phyloP scores from a whole-genome alignment of 2,329 filamentous ascomycete species.

The Colletotrichum paranaense region DNA sequence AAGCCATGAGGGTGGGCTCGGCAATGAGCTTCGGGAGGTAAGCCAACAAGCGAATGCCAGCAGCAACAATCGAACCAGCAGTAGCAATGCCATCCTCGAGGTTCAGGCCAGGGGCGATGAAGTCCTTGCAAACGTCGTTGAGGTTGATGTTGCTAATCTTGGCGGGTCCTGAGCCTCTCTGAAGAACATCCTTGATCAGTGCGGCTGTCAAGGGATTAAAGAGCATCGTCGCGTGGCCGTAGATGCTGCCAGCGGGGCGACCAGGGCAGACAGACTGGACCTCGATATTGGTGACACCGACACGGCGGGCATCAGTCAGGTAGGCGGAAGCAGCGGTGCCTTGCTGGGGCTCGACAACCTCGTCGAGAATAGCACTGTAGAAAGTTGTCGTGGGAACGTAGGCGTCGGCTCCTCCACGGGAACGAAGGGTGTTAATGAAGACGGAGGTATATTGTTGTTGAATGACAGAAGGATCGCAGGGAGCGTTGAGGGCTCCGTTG shows the following conservation, averaged over 20 bases:
- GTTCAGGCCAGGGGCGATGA: slow-evolving; percentile 16
- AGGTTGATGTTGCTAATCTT: slow-evolving; percentile 8
- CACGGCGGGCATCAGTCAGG: slow-evolving; percentile 51
- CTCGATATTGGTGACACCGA: slow-evolving; percentile 62
- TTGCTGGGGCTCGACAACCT: slow-evolving; percentile 62
- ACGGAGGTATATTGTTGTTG: slow-evolving; percentile 59
- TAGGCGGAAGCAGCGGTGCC: slow-evolving; percentile 59
- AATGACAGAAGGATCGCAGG: slow-evolving; percentile 49
- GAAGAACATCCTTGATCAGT: slow-evolving; percentile 50
- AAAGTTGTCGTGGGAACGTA: slow-evolving; percentile 67
- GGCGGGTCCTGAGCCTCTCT: slow-evolving; percentile 7
- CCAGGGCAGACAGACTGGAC: slow-evolving; percentile 56
- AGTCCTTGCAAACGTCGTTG: slow-evolving; percentile 17
- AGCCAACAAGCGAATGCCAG: slow-evolving; percentile 8
- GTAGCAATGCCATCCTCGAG: slow-evolving; percentile 24
- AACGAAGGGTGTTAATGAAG: slow-evolving; percentile 55
- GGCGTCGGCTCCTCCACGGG: slow-evolving; percentile 58
- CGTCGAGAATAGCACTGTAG: slow-evolving; percentile 59
- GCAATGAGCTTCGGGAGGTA: slow-evolving; percentile 26
- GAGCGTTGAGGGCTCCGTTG: slow-evolving; percentile 25
- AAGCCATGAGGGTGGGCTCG: slow-evolving; percentile 18
- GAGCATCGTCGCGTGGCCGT: slow-evolving; percentile 62
- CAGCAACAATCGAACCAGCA: slow-evolving; percentile 7
- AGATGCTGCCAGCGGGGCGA: slow-evolving; percentile 54
- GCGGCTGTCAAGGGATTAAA: slow-evolving; percentile 46